Base-by-base conservation (phyloP, 1,284 basidiomycete species). In the Takashimella koratensis region DNA sequence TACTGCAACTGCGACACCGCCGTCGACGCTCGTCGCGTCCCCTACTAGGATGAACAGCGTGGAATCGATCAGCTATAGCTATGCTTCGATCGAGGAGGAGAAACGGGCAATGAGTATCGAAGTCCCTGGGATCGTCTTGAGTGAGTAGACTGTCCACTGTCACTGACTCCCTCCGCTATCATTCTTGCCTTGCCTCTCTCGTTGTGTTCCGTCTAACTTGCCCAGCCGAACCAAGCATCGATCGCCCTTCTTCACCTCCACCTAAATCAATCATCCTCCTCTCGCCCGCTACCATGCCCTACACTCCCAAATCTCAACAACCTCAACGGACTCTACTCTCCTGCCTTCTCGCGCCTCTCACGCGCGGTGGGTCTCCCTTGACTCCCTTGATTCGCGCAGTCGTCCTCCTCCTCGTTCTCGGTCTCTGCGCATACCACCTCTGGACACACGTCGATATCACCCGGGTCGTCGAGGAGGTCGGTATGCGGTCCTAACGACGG, bases 191-290 rank as follows among this genome's bases (percentile, higher is more conserved):
- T 25, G 11, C 20, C 30, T 8, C 30, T 16, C 30, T 36, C 30
- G 8, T 24, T 6, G 4, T n/a, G 3, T 27, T 20, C 43, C 24
- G 5, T 43, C 40, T 13, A 19, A 12, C 12, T 27, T 58, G 58
- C 59, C 51, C 57, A 59, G 52, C 62, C 57, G 43, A 52, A 53
- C 39, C 53, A 53, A 22, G 36, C 42, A 39, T 49, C 49, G 40
- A 49, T 49, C 21, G 50, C 49, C 24, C 53, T 51, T 51, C 61
- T 19, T 55, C 59, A 11, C 56, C 60, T 23, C 52, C 54, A 24
- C 60, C 60, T 10, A 63, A 65, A 51, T 59, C 59, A 39, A 56
- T 62, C 49, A 55, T 67, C 21, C 59, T 67, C 39, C 55, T 64
- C 20, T 53, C 55, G 21, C 60, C 65, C 11, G 49, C 54, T 13